Conservation (phyloP, 805 yeast species). For the Suhomyces prunicola region DNA sequence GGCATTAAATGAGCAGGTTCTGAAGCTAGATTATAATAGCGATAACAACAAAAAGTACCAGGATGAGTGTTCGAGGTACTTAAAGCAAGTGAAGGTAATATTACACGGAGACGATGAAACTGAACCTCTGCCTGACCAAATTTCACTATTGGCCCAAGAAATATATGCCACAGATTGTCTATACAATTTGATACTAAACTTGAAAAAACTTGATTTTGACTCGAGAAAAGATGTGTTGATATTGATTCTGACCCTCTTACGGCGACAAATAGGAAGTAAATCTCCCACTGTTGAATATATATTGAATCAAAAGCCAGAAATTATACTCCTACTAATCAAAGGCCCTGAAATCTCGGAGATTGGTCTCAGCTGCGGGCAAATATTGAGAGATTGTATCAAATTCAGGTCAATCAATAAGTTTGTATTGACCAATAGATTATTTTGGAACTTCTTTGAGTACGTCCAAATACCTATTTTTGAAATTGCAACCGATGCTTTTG, state of each 20-base stretch:
- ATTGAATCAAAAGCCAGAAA: conserved; percentile 55
- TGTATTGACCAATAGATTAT: conserved; percentile 53
- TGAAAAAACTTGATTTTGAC: conserved; percentile 80
- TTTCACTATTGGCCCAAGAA: conserved; percentile 75
- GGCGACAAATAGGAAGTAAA: conserved; percentile 72
- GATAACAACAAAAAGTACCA: conserved; percentile 48
- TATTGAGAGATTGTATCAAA: conserved; percentile 81
- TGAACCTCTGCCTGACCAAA: conserved; percentile 67
- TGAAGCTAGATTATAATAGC: conserved; percentile 50
- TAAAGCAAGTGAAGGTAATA: conserved; percentile 61
- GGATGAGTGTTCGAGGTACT: conserved; percentile 69
- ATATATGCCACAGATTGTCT: conserved; percentile 71
- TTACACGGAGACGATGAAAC: conserved; percentile 67
- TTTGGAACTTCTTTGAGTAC: conserved; percentile 84
- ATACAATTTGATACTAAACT: conserved; percentile 53
- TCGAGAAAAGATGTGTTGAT: conserved; percentile 78
- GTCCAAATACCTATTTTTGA: conserved; percentile 79
- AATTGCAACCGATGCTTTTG: conserved; percentile 84
- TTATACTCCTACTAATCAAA: conserved; percentile 57
- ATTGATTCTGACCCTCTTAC: conserved; percentile 70
- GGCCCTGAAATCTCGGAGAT: conserved; percentile 75
- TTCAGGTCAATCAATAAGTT: conserved; percentile 65
- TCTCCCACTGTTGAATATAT: conserved; percentile 88
- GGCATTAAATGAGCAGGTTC: conserved; percentile 68
- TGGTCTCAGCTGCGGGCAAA: conserved; percentile 71